phyloP scores from a whole-genome alignment of 139 green algal genomes.

The Coelastrella sp. region DNA sequence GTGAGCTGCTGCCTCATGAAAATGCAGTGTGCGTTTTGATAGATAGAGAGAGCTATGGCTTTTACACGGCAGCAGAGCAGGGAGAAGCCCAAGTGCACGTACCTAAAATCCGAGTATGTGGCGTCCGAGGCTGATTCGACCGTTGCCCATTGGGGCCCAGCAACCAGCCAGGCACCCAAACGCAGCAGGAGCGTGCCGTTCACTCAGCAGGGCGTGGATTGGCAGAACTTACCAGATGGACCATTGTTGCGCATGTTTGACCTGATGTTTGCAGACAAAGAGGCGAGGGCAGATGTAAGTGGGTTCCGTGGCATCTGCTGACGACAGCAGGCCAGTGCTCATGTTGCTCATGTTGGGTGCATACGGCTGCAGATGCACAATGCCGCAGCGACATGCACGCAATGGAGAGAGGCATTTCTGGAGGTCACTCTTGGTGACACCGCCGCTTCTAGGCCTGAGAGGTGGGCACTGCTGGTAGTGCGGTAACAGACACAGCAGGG shows the following conservation, averaged over 20 bases:
- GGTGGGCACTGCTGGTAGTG: not conserved
- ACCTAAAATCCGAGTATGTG: not conserved
- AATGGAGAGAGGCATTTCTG: conserved; percentile 13
- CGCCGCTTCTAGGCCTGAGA: conserved; percentile 20
- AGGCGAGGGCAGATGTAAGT: conserved; percentile 24
- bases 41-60: conserved; percentile 12
- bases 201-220: not conserved
- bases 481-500: not conserved
- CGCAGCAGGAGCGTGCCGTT: not conserved
- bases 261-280: conserved; percentile 18
- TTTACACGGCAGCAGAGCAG: not conserved
- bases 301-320: not conserved
- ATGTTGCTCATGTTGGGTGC: not conserved
- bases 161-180: not conserved
- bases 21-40: not conserved
- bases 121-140: conserved; percentile 15
- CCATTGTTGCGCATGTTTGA: conserved; percentile 29
- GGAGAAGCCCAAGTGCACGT: conserved; percentile 12
- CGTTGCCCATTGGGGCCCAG: not conserved
- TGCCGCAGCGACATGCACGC: not conserved
- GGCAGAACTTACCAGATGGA: conserved; percentile 27
- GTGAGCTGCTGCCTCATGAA: not conserved
- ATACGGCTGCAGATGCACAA: conserved; percentile 35
- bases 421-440: conserved; percentile 34
- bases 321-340: no score